Evolutionary conservation across 495 filamentous ascomycete species (phyloP).

Genomic region (Penicillium longicatenatum): DNA sequence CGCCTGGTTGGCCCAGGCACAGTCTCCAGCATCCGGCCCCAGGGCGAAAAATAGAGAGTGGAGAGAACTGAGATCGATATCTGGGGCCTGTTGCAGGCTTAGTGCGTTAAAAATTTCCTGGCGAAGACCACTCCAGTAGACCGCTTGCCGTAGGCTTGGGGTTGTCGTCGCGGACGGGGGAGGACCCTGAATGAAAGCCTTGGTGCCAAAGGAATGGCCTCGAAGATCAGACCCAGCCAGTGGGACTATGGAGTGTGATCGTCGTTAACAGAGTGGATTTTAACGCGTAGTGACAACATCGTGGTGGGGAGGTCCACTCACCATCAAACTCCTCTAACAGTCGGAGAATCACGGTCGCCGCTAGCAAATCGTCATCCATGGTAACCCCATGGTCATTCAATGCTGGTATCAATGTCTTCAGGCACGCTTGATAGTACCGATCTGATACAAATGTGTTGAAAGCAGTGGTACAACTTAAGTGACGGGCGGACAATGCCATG

Average conservation of each 20-base stretch:
- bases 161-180: conserved; percentile 23
- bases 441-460: conserved; percentile 50
- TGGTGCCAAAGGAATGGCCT: conserved; percentile 30
- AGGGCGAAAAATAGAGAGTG: conserved; percentile 23
- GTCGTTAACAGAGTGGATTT: not conserved
- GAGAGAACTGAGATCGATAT: conserved; percentile 28
- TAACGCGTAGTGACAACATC: not conserved
- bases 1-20: conserved; percentile 29
- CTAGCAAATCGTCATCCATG: conserved; percentile 58
- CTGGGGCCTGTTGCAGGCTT: conserved; percentile 28
- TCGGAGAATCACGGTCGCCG: conserved; percentile 61
- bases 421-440: conserved; percentile 52
- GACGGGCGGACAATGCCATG: conserved; percentile 57
- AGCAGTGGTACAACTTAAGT: conserved; percentile 49
- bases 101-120: conserved; percentile 31
- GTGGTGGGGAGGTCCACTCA: conserved; percentile 22
- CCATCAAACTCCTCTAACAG: conserved; percentile 64
- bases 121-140: conserved; percentile 31
- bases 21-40: conserved; percentile 23
- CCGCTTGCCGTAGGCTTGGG: conserved; percentile 27
- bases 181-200: conserved; percentile 28
- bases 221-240: conserved; percentile 31
- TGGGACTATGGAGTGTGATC: conserved; percentile 16
- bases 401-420: conserved; percentile 51
- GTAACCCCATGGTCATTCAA: conserved; percentile 48